Evolutionary conservation across 2,329 filamentous ascomycete species (phyloP), one percentile per base, ranked within the genome.

Genomic region (Aureobasidium sp.): DNA sequence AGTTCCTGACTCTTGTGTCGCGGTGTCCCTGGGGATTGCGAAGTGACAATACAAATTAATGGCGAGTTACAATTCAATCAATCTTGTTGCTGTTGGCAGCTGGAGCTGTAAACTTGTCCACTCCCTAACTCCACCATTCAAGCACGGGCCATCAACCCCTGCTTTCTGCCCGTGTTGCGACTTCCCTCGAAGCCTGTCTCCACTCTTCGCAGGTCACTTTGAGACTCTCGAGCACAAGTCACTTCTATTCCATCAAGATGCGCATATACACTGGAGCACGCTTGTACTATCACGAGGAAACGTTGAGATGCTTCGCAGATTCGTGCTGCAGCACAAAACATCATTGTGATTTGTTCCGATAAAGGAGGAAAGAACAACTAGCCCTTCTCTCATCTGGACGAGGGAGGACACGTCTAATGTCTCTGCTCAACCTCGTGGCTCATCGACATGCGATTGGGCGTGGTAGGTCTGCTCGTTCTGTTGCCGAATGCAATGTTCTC

Each of bases 401-500:
- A 21, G 21, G 21, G 21, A 21, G 21, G 21, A 21, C 21, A 21
- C 21, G 21, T 14, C 41, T 45, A 57, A 34, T 45, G 41, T 11
- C 53, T 57, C 8, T 32, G 29, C 9, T 57, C 53, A 4, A 5
- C n/a, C 30, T 57, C 53, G 13, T 57, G 53, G 53, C 53, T 57
- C 53, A 57, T 57, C 21, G 57, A 59, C 57, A 59, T 49, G 4
- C 57, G 44, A 34, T n/a, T 59, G 6, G 57, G 57, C 21, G 64
- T 65, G 10, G 37, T 44, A 21, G 64, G 64, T 39, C 64, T 63
- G 55, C 64, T 66, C 64, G 70, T 67, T 34, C 66, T 62, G 48
- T 67, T 67, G 62, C 89, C 87, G 67, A 96, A 85, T 48, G 90
- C 91, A 65, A 97, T 87, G 68, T 96, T 93, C 73, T 96, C 91